Evolutionary conservation across 2,329 filamentous ascomycete species (phyloP), one percentile per base, ranked within the genome.

Genomic region (Ophidiomyces ophidiicola): DNA sequence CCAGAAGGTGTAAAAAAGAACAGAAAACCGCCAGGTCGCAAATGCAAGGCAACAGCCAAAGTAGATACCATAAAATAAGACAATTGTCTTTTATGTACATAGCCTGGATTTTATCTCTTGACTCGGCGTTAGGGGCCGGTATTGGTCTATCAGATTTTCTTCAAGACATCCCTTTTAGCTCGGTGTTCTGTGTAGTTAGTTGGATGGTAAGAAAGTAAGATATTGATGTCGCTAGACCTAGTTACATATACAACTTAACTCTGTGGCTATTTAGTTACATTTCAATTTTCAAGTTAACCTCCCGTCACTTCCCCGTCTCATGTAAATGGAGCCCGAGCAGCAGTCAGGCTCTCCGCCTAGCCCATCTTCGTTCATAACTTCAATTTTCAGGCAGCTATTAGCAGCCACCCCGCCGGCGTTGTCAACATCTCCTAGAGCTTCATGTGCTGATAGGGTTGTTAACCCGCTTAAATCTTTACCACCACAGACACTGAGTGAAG

Each of bases 401-500:
- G 28, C 11, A 10, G 17, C 36, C 10, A 20, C 32, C 11, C 18
- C 17, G 1, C 2, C 14, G 5, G 15, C 18, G n/a, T 14, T 8
- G 12, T 11, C 39, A 11, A 23, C 21, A 34, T 23, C 24, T 15
- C 19, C 37, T 8, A 12, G 28, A n/a, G 12, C 12, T 5, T 12
- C 33, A 26, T n/a, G 31, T 31, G 7, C 20, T 21, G 14, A 25
- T 19, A 8, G 12, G 12, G 10, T 15, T n/a, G 8, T 4, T 31
- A 43, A 43, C 21, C 42, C 46, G 23, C 32, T 48, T 12, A 25
- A 42, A 15, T 31, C 26, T 24, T 31, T 48, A 21, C 36, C 44
- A 6, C 20, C 24, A 15, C 34, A 39, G 21, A 28, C 28, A 4
- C 35, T 53, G 5, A 36, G 56, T 32, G 47, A 53, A 44, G 42